Percentiles rank a stretch among this genome's conserved stretches.
These are phyloP conservation scores for Ziziphus jujuba DNA, from an alignment of 306 rosid species.

Conservation along the genomic window DNA sequence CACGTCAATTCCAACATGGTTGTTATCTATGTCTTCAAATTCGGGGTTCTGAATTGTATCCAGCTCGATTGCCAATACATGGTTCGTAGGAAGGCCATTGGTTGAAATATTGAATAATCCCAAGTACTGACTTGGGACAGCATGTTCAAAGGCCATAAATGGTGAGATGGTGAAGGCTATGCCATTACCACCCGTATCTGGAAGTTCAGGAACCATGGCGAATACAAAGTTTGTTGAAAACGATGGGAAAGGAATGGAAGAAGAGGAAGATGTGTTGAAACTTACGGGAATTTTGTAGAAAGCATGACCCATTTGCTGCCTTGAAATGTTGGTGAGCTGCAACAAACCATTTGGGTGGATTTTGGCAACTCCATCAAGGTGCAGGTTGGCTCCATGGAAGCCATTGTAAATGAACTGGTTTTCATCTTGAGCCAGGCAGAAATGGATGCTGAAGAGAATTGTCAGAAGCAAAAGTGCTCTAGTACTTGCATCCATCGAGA, in stretches of 20 bases:
- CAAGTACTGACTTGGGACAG: not conserved
- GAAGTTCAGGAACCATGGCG: not conserved
- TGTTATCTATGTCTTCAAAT: slow-evolving; percentile 5
- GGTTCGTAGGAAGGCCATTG: not conserved
- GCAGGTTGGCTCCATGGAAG: not conserved
- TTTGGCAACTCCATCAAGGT: not conserved
- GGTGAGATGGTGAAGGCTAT: slow-evolving; percentile 20
- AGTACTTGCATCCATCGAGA: too few species aligned
- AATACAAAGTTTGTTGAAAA: slow-evolving; percentile 22
- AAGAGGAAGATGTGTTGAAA: slow-evolving; percentile 11
- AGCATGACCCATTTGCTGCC: slow-evolving; percentile 4
- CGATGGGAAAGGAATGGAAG: not conserved
- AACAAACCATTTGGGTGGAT: slow-evolving; percentile 10
- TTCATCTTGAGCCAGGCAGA: too few species aligned
- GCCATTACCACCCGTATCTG: slow-evolving; percentile 15
- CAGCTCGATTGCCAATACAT: slow-evolving; percentile 26
- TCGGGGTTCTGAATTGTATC: not conserved
- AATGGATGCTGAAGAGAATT: too few species aligned
- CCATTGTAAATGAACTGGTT: too few species aligned
- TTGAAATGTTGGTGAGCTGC: not conserved
- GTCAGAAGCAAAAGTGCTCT: too few species aligned
- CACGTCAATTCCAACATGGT: slow-evolving; percentile 28
- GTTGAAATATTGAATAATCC: slow-evolving; percentile 9
- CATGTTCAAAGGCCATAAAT: not conserved
- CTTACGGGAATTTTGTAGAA: slow-evolving; percentile 12